Evolutionary conservation across 1,139 yeast genomes (phyloP).

Genomic region (Nakaseomyces nivariensis): DNA sequence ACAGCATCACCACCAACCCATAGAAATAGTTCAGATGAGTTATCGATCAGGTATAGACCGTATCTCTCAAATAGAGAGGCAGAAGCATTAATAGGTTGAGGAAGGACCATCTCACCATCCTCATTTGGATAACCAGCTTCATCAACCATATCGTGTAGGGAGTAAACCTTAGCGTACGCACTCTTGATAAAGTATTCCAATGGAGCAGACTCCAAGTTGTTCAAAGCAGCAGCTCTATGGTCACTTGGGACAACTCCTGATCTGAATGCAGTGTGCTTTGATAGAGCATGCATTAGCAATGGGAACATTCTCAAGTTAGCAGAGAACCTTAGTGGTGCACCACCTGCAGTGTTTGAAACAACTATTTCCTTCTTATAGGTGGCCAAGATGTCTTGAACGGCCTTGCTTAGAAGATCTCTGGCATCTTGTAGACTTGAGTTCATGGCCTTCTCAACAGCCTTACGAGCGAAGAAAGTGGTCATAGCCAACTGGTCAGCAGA

Average conservation of each 20-base stretch:
- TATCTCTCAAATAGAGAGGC: conserved; percentile 70
- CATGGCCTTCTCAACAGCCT: conserved; percentile 76
- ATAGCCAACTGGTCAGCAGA: conserved; percentile 95
- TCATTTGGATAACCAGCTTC: conserved; percentile 80
- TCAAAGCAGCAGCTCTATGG: conserved; percentile 84
- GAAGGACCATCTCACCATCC: conserved; percentile 63
- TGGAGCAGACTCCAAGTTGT: conserved; percentile 74
- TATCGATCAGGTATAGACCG: conserved; percentile 86
- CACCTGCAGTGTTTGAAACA: conserved; percentile 81
- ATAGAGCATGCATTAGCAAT: conserved; percentile 66
- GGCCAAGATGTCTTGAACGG: conserved; percentile 62
- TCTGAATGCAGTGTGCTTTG: conserved; percentile 79
- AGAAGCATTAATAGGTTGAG: conserved; percentile 79
- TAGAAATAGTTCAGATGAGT: conserved; percentile 79
- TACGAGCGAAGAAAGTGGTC: conserved; percentile 68
- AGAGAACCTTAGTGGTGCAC: conserved; percentile 79
- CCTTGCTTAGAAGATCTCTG: conserved; percentile 60
- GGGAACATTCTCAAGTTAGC: conserved; percentile 93
- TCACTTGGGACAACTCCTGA: conserved; percentile 86
- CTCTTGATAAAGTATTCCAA: conserved; percentile 68
- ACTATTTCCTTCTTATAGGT: conserved; percentile 85
- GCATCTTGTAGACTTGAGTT: conserved; percentile 63
- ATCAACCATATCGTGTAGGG: conserved; percentile 87
- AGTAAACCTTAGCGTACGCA: conserved; percentile 80
- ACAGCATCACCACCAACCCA: conserved; percentile 97